Evolutionary conservation across 306 rosid species (phyloP), one percentile per base, ranked within the genome.

Genomic region (Malus domestica): DNA sequence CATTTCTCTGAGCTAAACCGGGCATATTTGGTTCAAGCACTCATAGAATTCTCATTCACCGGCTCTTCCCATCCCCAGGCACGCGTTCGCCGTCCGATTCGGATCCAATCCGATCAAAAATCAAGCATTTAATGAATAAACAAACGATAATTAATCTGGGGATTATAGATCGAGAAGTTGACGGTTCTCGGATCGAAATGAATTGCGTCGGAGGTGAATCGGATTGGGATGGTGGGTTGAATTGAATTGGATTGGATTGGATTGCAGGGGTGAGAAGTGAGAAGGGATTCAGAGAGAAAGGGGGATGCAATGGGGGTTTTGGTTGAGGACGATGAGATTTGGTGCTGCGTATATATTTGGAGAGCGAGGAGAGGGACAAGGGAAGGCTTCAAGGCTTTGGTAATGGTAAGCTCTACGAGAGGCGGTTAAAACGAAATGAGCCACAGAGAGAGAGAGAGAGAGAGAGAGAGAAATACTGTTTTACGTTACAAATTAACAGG

Each of bases 11-110:
- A 77, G 96, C 85, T 87, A 92, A 75, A 55, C 90, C 93, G 14
- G 99, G 99, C 99, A 96, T 96, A 80, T 85, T 88, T 10, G 23
- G 58, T 71, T 87, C 90, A 90, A 81, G 80, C 81, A 45, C 75
- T 35, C 65, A 33, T 61, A 85, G 77, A 72, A 82, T 79, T 82
- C 68, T 60, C 93, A 84, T 81, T 75, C 84, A 72, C 23, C 77
- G 68, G 74, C 73, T 76, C 76, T 66, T 71, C 87, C 89, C 88
- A 88, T 80, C 79, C 72, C 79, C 62, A 74, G 63, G 57, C 54
- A 67, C 57, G 33, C 76, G 33, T 52, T 60, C 40, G 5, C 62
- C 19, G 59, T 10, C 83, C 73, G 22, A 84, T 77, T 52, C 58
- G 42, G 82, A 83, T 76, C 80, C 59, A 85, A 87, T 83, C 90